Evolutionary conservation across 2,329 filamentous ascomycete species (phyloP), one percentile per base, ranked within the genome.

Genomic region (Botrytis fabae): DNA sequence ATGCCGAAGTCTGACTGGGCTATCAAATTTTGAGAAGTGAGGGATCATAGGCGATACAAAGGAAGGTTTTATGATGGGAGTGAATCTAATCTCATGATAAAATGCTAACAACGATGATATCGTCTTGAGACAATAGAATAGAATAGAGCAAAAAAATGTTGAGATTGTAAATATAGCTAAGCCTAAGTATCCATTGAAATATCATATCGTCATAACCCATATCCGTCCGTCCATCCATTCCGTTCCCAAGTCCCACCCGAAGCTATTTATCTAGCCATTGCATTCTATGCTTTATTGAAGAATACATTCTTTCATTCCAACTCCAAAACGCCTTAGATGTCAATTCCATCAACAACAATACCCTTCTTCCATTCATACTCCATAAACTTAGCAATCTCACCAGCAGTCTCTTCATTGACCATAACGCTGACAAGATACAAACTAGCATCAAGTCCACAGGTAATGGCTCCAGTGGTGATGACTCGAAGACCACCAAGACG

Each of bases 281-380:
- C 64, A 75, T 74, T 72, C 70, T 69, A 74, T 70, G 70, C 70
- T 71, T 57, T 71, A 74, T 35, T 75, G 71, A 60, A 66, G 66
- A 42, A 74, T 42, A 70, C 60, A 51, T 64, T 69, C 63, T 72
- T 68, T 60, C 62, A 69, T 60, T 70, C 44, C 64, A 54, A 77
- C 73, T 74, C 62, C 75, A 61, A 20, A 75, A 77, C 76, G 75
- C 76, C 77, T 77, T 89, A 95, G 82, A 96, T 92, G 84, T 96
- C 93, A 82, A 95, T 90, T 76, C 92, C 92, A 82, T 95, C 92
- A 78, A 95, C 91, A 78, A 94, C 93, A 81, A 93, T 86, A 78
- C 93, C 93, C 90, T 95, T 95, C 82, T 89, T 88, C 94, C 94
- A 97, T 80, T 87, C 89, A 86, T 95, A 93, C 85, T 95, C 92